Evolutionary conservation across 495 filamentous ascomycete species (phyloP), one percentile per base, ranked within the genome.

Genomic region (Aspergillus hancockii): DNA sequence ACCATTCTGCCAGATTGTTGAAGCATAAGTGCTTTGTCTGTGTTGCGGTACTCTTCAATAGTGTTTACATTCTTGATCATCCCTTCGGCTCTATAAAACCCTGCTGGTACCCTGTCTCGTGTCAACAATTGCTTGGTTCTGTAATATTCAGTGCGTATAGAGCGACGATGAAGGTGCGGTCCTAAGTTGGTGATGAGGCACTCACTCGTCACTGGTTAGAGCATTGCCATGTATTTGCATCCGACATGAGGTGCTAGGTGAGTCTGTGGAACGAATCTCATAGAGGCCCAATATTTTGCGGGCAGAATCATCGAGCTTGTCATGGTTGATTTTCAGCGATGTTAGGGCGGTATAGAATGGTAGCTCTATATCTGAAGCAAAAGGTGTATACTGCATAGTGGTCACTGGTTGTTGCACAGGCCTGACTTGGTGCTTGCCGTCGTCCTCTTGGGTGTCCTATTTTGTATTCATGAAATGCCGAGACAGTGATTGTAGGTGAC

Each of bases 61-160:
- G 94, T 98, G 67, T 98, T 98, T 61, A 93, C 85, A 75, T 98
- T 98, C 71, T 89, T 93, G 62, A 98, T 94, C 66, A 89, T 90
- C 28, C 94, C 94, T 67, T 98, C 93, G 12, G 91, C 94, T 25
- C 93, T 87, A 65, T 86, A 89, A 64, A 85, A 82, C 61, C 85
- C 86, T 30, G 81, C 73, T 14, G 91, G 87, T 30, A 87, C 85
- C 50, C 93, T 98, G 56, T 30, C 5, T 47, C 8, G 8, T 22
- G 19, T 47, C 19, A 22, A 13, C 19, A 18, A 23, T 22, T 47
- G 12, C 21, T 47, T 4, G 43, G 10, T 18, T 41, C 38, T 18
- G 14, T n/a, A 3, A 2, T 7, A 41, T 18, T 18, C 5, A n/a
- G 38, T 41, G 14, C 16, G 38, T 14, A 41, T n/a, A n/a, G 32